phyloP scores from a whole-genome alignment of 805 yeast species.

The Lipomyces chichibuensis region DNA sequence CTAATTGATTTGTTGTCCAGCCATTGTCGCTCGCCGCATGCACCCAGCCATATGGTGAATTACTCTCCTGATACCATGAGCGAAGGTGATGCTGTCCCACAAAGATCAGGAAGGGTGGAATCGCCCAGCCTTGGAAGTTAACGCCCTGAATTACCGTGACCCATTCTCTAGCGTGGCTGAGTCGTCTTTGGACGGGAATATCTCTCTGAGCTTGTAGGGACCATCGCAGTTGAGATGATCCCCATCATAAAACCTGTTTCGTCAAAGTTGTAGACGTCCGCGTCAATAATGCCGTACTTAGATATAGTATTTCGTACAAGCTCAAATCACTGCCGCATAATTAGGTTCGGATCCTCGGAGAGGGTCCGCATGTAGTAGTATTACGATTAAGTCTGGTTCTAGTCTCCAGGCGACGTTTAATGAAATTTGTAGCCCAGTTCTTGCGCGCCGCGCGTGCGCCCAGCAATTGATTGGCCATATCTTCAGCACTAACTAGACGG shows the following conservation, averaged over 20 bases:
- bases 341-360: constrained; percentile 6
- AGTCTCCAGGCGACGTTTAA: too few species aligned
- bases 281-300: constrained; percentile 2
- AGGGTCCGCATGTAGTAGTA: neutral
- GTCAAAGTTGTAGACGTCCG: constrained; percentile 10
- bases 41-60: constrained; percentile 10
- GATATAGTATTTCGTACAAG: neutral
- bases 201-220: constrained; percentile 1
- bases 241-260: constrained; percentile 19
- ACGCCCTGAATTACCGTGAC: constrained; percentile 20
- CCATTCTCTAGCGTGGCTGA: constrained; percentile 11
- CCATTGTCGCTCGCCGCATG: constrained; percentile 3
- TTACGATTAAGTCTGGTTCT: neutral
- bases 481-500: constrained; percentile 4
- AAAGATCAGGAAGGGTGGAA: constrained; percentile 18
- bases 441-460: neutral
- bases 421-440: constrained; percentile 7
- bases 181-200: neutral
- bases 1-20: constrained; percentile 12
- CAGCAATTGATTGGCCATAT: constrained; percentile 9
- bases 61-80: constrained; percentile 14
- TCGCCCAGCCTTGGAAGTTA: constrained; percentile 17
- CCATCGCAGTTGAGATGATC: constrained; percentile 8
- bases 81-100: constrained; percentile 7
- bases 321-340: constrained; percentile 6